phyloP scores from a whole-genome alignment of 1,284 basidiomycete species.

The Malassezia yamatoensis region DNA sequence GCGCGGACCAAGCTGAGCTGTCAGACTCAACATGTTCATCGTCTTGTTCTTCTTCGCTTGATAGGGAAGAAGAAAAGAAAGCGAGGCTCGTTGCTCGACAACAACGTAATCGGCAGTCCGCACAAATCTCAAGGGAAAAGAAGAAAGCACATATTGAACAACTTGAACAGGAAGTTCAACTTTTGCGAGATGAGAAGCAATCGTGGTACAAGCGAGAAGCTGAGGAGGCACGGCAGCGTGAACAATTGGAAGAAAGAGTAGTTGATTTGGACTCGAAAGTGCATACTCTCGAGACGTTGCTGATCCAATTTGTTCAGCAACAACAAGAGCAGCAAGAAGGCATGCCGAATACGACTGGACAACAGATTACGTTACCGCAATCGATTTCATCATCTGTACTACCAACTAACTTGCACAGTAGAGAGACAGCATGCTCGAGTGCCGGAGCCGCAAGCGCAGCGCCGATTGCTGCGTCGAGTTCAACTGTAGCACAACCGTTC shows the following conservation, averaged over 20 bases:
- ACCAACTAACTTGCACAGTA: too few species aligned
- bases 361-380: too few species aligned
- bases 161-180: slow-evolving; percentile 28
- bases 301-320: slow-evolving; percentile 14
- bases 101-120: slow-evolving; percentile 43
- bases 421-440: neutral
- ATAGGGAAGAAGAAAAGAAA: slow-evolving; percentile 33
- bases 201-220: slow-evolving; percentile 16
- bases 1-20: neutral
- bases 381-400: too few species aligned
- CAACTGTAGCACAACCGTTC: slow-evolving; percentile 16
- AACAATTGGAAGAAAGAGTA: slow-evolving; percentile 23
- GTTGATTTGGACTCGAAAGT: slow-evolving; percentile 24
- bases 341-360: too few species aligned
- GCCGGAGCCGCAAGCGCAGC: slow-evolving; percentile 21
- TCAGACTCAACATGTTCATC: too few species aligned
- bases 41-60: neutral
- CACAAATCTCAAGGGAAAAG: slow-evolving; percentile 41
- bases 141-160: slow-evolving; percentile 39
- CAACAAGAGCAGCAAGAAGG: too few species aligned
- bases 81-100: slow-evolving; percentile 41
- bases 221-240: slow-evolving; percentile 15
- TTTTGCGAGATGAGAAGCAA: slow-evolving; percentile 27
- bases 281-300: slow-evolving; percentile 24
- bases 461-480: slow-evolving; percentile 27